Conservation (phyloP, 371 early-diverging fungal genomes). For the Blakeslea trispora region DNA sequence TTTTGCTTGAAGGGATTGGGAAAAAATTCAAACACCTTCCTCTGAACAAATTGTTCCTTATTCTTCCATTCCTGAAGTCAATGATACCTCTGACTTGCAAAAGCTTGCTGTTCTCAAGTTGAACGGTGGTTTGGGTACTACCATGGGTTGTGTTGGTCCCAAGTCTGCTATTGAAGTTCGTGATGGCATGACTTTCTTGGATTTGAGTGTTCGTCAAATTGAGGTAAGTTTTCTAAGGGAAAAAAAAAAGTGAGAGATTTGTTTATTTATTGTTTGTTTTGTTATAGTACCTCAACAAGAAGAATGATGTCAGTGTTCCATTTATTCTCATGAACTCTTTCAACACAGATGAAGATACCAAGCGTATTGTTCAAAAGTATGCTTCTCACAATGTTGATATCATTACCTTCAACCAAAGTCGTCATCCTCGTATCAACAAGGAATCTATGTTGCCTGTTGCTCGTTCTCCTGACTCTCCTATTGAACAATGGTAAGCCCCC, state of each 20-base stretch:
- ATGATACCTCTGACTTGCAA: slow-evolving; percentile 63
- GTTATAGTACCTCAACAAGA: slow-evolving; percentile 84
- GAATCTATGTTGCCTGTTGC: slow-evolving; percentile 92
- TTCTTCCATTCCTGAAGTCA: slow-evolving; percentile 58
- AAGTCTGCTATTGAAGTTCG: slow-evolving; percentile 99
- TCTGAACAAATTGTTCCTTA: slow-evolving; percentile 86
- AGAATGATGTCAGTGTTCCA: slow-evolving; percentile 91
- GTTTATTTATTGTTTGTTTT: neutral
- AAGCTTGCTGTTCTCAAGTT: slow-evolving; percentile 99
- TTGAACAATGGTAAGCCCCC: slow-evolving; percentile 55
- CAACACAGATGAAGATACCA: slow-evolving; percentile 98
- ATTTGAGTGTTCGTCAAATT: slow-evolving; percentile 98
- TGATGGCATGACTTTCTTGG: slow-evolving; percentile 98
- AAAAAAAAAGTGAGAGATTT: no score
- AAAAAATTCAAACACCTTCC: slow-evolving; percentile 89
- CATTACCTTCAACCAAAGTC: slow-evolving; percentile 97
- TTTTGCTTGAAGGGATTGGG: slow-evolving; percentile 87
- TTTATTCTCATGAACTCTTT: slow-evolving; percentile 99
- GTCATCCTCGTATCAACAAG: slow-evolving; percentile 95
- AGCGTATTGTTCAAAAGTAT: slow-evolving; percentile 97
- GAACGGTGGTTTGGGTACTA: slow-evolving; percentile 99
- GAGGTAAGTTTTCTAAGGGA: slow-evolving; percentile 65
- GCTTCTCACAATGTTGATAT: slow-evolving; percentile 87
- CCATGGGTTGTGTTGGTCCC: slow-evolving; percentile 99
- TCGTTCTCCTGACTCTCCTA: slow-evolving; percentile 57